Evolutionary conservation across 2,329 filamentous ascomycete species (phyloP), one percentile per base, ranked within the genome.

Genomic region (Coniochaeta prunicola): DNA sequence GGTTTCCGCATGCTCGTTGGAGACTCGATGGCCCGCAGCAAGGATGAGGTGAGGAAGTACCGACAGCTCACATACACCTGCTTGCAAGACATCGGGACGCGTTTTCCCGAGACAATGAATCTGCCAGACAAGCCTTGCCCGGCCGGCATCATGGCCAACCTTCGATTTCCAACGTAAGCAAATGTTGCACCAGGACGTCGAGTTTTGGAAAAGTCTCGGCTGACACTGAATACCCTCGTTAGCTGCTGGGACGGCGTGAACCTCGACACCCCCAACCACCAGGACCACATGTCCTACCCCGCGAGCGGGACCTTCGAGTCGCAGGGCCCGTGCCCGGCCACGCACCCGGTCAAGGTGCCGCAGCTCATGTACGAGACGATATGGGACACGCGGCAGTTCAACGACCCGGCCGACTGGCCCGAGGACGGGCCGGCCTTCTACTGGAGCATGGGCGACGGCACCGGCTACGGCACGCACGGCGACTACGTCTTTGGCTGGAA

Each of bases 171-270:
- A 26, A 73, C 69, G 45, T 50, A 13, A 50, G 45, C 36, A 26
- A 19, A 54, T n/a, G 7, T 15, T 26, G 19, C n/a, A 50, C 24
- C 21, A 28, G 9, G 21, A 28, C 36, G n/a, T 12, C 17, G 9
- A 5, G 36, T 13, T n/a, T n/a, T n/a, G n/a, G n/a, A n/a, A n/a
- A n/a, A n/a, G n/a, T n/a, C n/a, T n/a, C n/a, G n/a, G n/a, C n/a
- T n/a, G n/a, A n/a, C n/a, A n/a, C n/a, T n/a, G n/a, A n/a, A n/a
- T n/a, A n/a, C n/a, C n/a, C n/a, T n/a, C n/a, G n/a, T n/a, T 9
- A 76, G 75, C 17, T 77, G 76, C 68, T 77, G 76, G 75, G 74
- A 77, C 58, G 76, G 76, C 55, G 68, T 69, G 58, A 76, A 76
- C 60, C 69, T 76, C 24, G 75, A 77, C 63, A 71, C 68, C 17